Evolutionary conservation across 139 green algal species (phyloP), one percentile per base, ranked within the genome.

Genomic region (Dunaliella sp.): DNA sequence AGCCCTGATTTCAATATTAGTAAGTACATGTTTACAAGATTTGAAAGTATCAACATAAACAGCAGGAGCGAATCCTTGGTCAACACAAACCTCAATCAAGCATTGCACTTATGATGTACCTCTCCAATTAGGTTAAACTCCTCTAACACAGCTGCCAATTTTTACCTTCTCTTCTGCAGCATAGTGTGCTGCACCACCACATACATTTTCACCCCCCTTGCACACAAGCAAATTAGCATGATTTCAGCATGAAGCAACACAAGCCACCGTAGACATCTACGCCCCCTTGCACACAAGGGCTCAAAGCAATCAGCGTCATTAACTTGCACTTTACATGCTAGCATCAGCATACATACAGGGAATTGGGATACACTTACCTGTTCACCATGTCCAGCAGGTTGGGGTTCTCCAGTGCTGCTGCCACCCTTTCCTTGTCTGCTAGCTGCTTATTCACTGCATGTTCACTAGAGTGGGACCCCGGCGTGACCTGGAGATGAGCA

Each of bases 371-470:
- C 48, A 16, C 48, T 7, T 65, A 85, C 58, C 81, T 78, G 81
- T 85, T 85, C 31, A 99, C 98, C 95, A 98, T 98, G 12, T 95
- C 91, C 3, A 97, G 80, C 37, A 99, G 93, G 82, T 96, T 95
- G 0, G 94, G 93, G 89, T 99, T 99, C 83, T 99, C 98, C 74
- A 99, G 90, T 1, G 98, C 98, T 30, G 98, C 98, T 72, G 97
- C 96, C 25, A 99, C 97, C 0, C 98, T 90, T 84, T 99, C 98
- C 94, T 99, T 99, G 92, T 99, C 98, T 34, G 95, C 94, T 65
- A 99, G 91, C 93, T 99, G 98, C 91, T 98, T 99, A 92, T 99
- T 99, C 1, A 99, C 96, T 7, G 97, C 95, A 32, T 86, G 93
- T 89, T 99, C 97, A 33, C 92, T 94, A 25, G 93, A 87, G 84